Base-by-base conservation (phyloP, 2,329 filamentous ascomycete genomes). In the Alternaria novae-zelandiae region DNA sequence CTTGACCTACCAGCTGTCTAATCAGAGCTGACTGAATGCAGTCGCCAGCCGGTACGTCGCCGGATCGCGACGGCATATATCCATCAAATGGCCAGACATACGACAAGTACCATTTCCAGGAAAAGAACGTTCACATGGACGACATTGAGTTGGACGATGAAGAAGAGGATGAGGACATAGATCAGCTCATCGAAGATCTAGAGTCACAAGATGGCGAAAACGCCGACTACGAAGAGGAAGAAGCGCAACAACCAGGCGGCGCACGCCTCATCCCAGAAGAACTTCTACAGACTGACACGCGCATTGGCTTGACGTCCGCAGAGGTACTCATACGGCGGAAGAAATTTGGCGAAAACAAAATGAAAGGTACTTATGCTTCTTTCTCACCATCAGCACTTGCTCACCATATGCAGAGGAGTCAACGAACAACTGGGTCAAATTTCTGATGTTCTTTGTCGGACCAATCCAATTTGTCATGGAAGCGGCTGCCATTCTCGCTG, bases 401-500 rank as follows among this genome's bases (percentile, higher is more conserved):
- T 77, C 46, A 75, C 63, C 4, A 2, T 21, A 7, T 36, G 36
- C 59, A 78, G 92, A 96, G 83, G 91, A 95, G 84, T 94, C 93
- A 83, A 91, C 94, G 82, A 96, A 94, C 76, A 76, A 94, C 62
- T 82, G 94, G 65, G 86, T 96, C 75, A 96, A 96, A 85, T 96
- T 97, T 82, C 75, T 89, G 21, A 86, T 87, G 73, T 96, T 92
- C 84, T 96, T 96, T 80, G 85, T 96, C 59, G 94, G 94, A 70
- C 94, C 94, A 23, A 95, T 97, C 70, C 93, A 96, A 80, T 95
- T 95, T 82, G 93, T 97, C 79, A 97, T 97, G 93, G 92, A 95
- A 89, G 70, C 88, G 81, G 91, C 92, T 66, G 91, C 91, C 71
- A 85, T 94, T 76, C 87, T 96, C 63, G 93, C 93, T 78, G 92